A percentile compares a stretch with the other conserved stretches of the same genome.
Evolutionary conservation across 1,284 basidiomycete species (phyloP).

Genomic region (Coriolopsis trogii): DNA sequence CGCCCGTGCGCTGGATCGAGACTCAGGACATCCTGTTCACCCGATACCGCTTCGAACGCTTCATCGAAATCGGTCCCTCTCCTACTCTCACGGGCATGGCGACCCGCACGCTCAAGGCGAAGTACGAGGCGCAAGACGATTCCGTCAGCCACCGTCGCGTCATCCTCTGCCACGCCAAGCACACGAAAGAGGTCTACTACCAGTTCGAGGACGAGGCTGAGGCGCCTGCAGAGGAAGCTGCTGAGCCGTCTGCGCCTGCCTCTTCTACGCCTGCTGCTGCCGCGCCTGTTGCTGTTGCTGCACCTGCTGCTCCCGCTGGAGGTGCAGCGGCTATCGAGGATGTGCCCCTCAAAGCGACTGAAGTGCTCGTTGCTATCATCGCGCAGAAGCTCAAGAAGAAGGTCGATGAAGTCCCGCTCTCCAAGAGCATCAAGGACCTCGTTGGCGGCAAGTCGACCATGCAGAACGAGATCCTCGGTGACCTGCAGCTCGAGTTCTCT

Average conservation of each 20-base stretch:
- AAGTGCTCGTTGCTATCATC: slow-evolving; percentile 88
- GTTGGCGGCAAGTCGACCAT: slow-evolving; percentile 98
- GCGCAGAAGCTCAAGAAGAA: slow-evolving; percentile 99
- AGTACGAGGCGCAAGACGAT: slow-evolving; percentile 91
- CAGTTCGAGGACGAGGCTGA: slow-evolving; percentile 90
- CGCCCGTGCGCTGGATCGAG: slow-evolving; percentile 98
- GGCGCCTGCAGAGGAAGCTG: slow-evolving; percentile 46
- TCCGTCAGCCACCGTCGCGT: slow-evolving; percentile 80
- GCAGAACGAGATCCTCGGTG: slow-evolving; percentile 96
- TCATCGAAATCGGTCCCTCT: slow-evolving; percentile 95
- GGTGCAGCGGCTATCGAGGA: slow-evolving; percentile 84
- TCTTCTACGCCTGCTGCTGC: slow-evolving; percentile 48
- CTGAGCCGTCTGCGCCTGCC: slow-evolving; percentile 44
- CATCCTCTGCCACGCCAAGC: slow-evolving; percentile 94
- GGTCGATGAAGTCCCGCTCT: slow-evolving; percentile 86
- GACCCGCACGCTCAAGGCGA: slow-evolving; percentile 90
- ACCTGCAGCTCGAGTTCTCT: slow-evolving; percentile 88
- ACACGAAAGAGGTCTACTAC: slow-evolving; percentile 97
- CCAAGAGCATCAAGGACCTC: slow-evolving; percentile 97
- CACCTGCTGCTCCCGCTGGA: slow-evolving; percentile 50
- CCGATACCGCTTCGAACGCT: slow-evolving; percentile 88
- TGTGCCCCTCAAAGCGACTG: slow-evolving; percentile 89
- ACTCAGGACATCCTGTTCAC: slow-evolving; percentile 95
- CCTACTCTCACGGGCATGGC: slow-evolving; percentile 98
- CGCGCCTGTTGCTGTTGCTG: slow-evolving; percentile 45